These are phyloP conservation scores for Trapa bicornis DNA, from an alignment of 345 rosid species.

Conservation along the genomic window DNA sequence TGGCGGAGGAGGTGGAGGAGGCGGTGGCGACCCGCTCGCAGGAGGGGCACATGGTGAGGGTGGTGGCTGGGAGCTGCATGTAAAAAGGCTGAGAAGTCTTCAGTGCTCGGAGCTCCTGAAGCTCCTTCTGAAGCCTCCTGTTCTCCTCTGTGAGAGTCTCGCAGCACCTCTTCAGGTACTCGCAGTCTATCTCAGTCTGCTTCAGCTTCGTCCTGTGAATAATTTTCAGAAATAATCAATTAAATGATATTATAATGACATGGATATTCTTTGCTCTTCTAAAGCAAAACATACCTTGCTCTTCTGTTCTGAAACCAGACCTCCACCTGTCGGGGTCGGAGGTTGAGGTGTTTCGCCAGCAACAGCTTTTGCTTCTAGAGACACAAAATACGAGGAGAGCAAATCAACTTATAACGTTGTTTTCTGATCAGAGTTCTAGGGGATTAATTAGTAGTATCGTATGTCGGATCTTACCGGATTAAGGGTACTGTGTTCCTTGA, in stretches of 20 bases:
- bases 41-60: slow-evolving; percentile 99
- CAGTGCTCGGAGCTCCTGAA: slow-evolving; percentile 73
- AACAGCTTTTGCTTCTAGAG: too few relatives aligned
- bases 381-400: neutral
- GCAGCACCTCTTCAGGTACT: slow-evolving; percentile 88
- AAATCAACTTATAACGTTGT: neutral
- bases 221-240: neutral
- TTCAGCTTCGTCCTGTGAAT: slow-evolving; percentile 75
- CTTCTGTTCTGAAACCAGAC: too few relatives aligned
- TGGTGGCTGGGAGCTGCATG: slow-evolving; percentile 96
- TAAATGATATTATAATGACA: too few relatives aligned
- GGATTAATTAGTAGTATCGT: too few relatives aligned
- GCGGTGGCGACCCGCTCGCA: slow-evolving; percentile 87
- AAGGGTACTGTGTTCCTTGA: slow-evolving; percentile 90
- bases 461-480: slow-evolving; percentile 53
- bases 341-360: too few relatives aligned
- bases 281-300: too few relatives aligned
- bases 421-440: too few relatives aligned
- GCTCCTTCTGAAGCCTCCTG: slow-evolving; percentile 80
- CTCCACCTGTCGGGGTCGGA: too few relatives aligned
- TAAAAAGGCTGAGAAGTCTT: slow-evolving; percentile 75
- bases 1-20: slow-evolving; percentile 3
- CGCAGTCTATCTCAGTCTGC: slow-evolving; percentile 99
- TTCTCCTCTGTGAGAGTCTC: slow-evolving; percentile 92
- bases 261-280: too few relatives aligned